These are phyloP conservation scores for Mycena olivaceomarginata DNA, from an alignment of 768 basidiomycete species.

Conservation along the genomic window DNA sequence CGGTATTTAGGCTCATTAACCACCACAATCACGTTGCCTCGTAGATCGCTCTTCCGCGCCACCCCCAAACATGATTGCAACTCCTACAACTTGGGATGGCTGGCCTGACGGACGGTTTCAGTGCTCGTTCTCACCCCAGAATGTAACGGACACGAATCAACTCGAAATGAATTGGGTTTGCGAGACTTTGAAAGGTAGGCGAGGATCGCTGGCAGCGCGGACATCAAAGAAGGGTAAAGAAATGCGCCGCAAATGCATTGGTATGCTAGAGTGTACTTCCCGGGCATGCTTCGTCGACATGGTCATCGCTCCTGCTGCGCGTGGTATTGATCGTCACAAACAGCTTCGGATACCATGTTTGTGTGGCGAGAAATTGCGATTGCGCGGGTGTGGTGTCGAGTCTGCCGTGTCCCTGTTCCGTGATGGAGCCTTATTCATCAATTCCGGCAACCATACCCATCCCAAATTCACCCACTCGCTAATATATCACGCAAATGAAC, in stretches of 20 bases:
- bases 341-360: no score
- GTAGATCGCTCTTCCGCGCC: not conserved
- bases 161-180: conserved; percentile 10
- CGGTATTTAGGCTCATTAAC: not conserved
- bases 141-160: conserved; percentile 3
- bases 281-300: not conserved
- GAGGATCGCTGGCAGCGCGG: not conserved
- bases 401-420: no score
- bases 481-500: no score
- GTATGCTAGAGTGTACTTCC: not conserved
- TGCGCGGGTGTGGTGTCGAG: no score
- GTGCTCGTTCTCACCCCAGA: conserved; percentile 1
- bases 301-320: not conserved
- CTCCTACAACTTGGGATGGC: conserved; percentile 17
- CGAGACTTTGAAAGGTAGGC: not conserved
- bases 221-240: not conserved
- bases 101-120: conserved; percentile 22
- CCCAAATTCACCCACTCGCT: no score
- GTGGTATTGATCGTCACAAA: not conserved
- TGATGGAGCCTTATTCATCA: no score
- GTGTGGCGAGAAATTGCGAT: no score
- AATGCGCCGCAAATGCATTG: not conserved
- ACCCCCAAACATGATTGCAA: not conserved
- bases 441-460: no score
- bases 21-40: not conserved